phyloP scores from a whole-genome alignment of 345 rosid species.

The Arabidopsis arenosa region DNA sequence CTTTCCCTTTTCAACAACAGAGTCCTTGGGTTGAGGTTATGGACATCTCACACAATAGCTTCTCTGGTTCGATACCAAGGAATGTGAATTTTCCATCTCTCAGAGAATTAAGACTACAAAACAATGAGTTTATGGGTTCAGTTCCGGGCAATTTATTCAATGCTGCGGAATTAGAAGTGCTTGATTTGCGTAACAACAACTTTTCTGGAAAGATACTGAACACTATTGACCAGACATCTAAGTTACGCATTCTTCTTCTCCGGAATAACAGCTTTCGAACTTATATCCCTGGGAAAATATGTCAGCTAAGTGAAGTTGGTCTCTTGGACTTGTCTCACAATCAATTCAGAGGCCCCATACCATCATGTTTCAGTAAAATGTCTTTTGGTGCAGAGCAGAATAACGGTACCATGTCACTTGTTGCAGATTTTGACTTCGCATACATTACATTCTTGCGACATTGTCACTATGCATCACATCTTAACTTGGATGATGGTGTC shows the following conservation, averaged over 20 bases:
- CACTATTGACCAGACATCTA: constrained; percentile 57
- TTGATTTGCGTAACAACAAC: constrained; percentile 61
- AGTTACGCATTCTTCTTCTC: constrained; percentile 65
- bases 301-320: constrained; percentile 30
- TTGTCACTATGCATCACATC: background rate
- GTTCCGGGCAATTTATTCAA: constrained; percentile 51
- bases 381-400: constrained; percentile 19
- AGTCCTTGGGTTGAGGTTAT: constrained; percentile 59
- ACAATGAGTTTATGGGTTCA: constrained; percentile 54
- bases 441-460: background rate
- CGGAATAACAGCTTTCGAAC: constrained; percentile 59
- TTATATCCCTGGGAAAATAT: constrained; percentile 48
- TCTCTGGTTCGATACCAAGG: constrained; percentile 66
- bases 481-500: background rate
- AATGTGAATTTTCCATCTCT: constrained; percentile 52
- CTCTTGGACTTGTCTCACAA: constrained; percentile 40
- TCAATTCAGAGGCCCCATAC: constrained; percentile 26
- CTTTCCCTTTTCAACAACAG: constrained; percentile 59
- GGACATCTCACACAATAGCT: constrained; percentile 60
- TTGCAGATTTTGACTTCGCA: background rate
- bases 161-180: constrained; percentile 51
- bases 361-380: constrained; percentile 29
- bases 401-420: background rate
- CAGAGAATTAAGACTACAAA: constrained; percentile 15
- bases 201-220: constrained; percentile 55